Evolutionary conservation across 192 early-diverging fungal genomes (phyloP).

Genomic region (Cladochytrium replicatum): DNA sequence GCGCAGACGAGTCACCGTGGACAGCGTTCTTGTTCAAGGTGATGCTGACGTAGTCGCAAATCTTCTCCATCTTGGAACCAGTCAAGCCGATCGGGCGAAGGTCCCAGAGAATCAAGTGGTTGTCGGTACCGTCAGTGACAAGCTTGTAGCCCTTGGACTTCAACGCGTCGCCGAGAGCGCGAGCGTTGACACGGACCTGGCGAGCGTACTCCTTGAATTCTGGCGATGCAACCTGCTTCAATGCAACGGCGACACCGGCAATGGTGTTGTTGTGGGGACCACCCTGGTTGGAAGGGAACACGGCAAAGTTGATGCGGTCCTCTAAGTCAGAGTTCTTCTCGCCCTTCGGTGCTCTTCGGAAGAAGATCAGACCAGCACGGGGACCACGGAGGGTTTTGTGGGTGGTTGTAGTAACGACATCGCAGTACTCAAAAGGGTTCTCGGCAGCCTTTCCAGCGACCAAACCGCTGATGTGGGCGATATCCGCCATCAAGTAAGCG

Average conservation of each 20-base stretch:
- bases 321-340: conserved; percentile 68
- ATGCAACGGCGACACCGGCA: conserved; percentile 91
- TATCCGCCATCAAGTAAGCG: conserved; percentile 96
- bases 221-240: conserved; percentile 92
- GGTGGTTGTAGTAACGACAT: conserved; percentile 98
- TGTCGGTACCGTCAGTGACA: conserved; percentile 91
- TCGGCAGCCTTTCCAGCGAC: conserved; percentile 83
- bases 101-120: conserved; percentile 98
- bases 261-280: conserved; percentile 99
- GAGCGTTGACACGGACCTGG: conserved; percentile 92
- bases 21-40: conserved; percentile 99
- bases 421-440: conserved; percentile 95
- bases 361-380: conserved; percentile 98
- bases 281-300: conserved; percentile 99
- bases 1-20: conserved; percentile 88
- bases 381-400: conserved; percentile 99
- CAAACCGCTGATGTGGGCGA: conserved; percentile 97
- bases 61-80: conserved; percentile 97
- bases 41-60: conserved; percentile 93
- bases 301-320: conserved; percentile 92
- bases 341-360: conserved; percentile 74
- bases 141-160: conserved; percentile 81
- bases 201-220: conserved; percentile 90
- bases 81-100: conserved; percentile 83
- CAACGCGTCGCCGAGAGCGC: conserved; percentile 71